These are phyloP conservation scores for Endothia cerciana DNA, from an alignment of 2,329 filamentous ascomycete species.

Conservation along the genomic window DNA sequence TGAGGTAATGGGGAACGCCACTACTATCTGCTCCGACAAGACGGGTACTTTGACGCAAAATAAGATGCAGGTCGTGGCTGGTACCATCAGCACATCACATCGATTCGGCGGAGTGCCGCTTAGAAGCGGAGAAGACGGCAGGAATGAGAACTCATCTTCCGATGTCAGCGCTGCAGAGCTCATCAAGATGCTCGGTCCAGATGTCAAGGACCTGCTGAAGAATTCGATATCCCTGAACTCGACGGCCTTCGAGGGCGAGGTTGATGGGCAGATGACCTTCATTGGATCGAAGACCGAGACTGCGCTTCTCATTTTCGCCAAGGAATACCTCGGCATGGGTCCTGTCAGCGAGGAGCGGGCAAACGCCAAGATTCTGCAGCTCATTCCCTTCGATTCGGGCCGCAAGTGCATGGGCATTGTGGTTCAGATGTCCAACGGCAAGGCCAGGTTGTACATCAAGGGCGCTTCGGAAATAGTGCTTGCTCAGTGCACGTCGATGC, in stretches of 20 bases:
- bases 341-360: constrained; percentile 65
- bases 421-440: constrained; percentile 53
- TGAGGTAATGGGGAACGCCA: constrained; percentile 81
- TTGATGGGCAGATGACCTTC: constrained; percentile 67
- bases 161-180: constrained; percentile 52
- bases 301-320: constrained; percentile 71
- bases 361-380: constrained; percentile 59
- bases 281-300: constrained; percentile 81
- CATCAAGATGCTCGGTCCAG: constrained; percentile 47
- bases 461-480: constrained; percentile 69
- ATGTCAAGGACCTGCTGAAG: constrained; percentile 57
- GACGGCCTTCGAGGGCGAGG: constrained; percentile 76
- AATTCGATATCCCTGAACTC: constrained; percentile 69
- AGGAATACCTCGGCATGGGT: constrained; percentile 68
- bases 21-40: constrained; percentile 71
- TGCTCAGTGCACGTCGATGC: constrained; percentile 55
- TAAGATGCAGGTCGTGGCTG: constrained; percentile 69
- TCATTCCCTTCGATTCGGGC: constrained; percentile 76
- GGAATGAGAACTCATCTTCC: constrained; percentile 18
- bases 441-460: constrained; percentile 63
- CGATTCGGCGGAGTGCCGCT: constrained; percentile 52
- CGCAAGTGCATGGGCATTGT: constrained; percentile 74
- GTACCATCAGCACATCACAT: constrained; percentile 58
- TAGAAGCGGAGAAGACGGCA: constrained; percentile 27
- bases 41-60: constrained; percentile 70